Evolutionary conservation across 192 early-diverging fungal genomes (phyloP), one percentile per base, ranked within the genome.

Genomic region (Podila clonocystis): DNA sequence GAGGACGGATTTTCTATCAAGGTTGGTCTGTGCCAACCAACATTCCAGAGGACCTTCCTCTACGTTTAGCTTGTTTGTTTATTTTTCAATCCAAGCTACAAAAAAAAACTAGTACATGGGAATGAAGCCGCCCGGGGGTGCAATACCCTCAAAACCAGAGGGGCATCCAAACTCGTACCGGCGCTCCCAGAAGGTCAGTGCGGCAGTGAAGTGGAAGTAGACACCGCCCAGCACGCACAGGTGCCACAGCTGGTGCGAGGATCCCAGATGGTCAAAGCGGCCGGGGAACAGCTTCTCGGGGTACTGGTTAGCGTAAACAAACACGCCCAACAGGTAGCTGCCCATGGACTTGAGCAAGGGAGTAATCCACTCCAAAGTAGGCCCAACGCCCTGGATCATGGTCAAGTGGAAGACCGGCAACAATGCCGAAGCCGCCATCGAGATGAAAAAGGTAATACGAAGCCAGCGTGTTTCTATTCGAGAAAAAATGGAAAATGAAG

Each of bases 171-270:
- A 88, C 38, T 83, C 76, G 29, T 85, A 87, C 52, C 89, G 74
- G 28, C 83, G 63, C n/a, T 82, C 82, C 82, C 87, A 87, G 70
- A 90, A 90, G 31, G 83, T 69, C 11, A 90, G 38, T 1, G 86
- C 82, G 12, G 89, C 89, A 11, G 70, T 74, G 58, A 89, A 90
- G 62, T 90, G 86, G 41, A 85, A 87, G 67, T 82, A 90, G 15
- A 90, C 88, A 63, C 89, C 89, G n/a, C 83, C 78, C 20, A 87
- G 84, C 20, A 90, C 89, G 66, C 84, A 86, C 19, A 88, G 59
- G 52, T 90, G 89, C 89, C 89, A 90, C 41, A 85, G 72, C 59
- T 87, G 86, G 69, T 90, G 89, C 59, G 85, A 87, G 26, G 87
- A 85, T 36, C 89, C 89, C 49, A 82, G 63, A 31, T 77, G 79